These are phyloP conservation scores for Isoetes taiwanensis DNA, from an alignment of 75 land plant species.

Conservation along the genomic window DNA sequence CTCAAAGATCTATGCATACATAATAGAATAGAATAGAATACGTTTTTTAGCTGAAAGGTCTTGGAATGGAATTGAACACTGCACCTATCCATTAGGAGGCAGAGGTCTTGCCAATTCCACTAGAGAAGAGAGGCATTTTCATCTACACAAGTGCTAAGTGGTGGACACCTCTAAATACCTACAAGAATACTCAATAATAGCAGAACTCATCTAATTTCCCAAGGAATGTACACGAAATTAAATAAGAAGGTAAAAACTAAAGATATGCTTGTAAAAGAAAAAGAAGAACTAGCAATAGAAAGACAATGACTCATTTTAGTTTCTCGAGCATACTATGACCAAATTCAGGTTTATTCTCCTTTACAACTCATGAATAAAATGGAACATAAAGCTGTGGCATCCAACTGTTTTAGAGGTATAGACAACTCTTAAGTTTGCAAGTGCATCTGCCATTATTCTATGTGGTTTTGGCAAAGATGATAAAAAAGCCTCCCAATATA, in stretches of 20 bases:
- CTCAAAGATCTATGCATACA: slow-evolving; percentile 68
- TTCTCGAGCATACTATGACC: neutral
- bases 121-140: slow-evolving; percentile 62
- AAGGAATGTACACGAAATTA: neutral
- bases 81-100: no score
- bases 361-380: neutral
- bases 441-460: no score
- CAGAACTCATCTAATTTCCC: slow-evolving; percentile 89
- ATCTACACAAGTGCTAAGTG: slow-evolving; percentile 74
- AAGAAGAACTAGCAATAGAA: neutral
- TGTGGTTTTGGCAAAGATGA: no score
- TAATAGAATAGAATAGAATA: no score
- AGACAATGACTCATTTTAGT: neutral
- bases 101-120: no score
- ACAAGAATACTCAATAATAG: slow-evolving; percentile 73
- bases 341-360: neutral
- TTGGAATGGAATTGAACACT: no score
- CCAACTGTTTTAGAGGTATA: no score
- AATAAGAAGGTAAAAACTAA: neutral
- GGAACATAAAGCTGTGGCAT: no score
- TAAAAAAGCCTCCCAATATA: no score
- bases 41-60: no score
- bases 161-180: slow-evolving; percentile 84
- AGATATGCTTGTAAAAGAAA: neutral
- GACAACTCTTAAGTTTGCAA: no score